Conservation (phyloP, 2,329 filamentous ascomycete genomes). For the Penicillium sp. region DNA sequence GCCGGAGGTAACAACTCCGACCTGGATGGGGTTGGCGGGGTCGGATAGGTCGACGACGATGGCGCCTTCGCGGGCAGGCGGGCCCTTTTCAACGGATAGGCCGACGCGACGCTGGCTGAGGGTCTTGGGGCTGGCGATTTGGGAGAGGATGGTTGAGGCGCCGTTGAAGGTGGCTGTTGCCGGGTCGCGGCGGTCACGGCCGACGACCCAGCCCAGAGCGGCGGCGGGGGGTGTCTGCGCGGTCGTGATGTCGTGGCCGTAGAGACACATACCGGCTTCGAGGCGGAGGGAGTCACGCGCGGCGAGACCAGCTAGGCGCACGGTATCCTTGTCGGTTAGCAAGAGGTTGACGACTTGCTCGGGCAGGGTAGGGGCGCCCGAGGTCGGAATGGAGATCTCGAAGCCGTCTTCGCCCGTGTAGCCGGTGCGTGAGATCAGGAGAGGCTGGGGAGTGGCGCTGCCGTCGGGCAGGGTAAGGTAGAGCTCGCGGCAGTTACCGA, state of each 20-base stretch:
- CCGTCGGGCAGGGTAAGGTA: conserved; percentile 58
- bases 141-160: conserved; percentile 67
- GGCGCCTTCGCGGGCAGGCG: conserved; percentile 84
- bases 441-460: conserved; percentile 47
- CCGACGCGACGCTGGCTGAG: conserved; percentile 73
- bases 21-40: conserved; percentile 48
- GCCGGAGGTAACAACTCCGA: conserved; percentile 83
- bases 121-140: conserved; percentile 59
- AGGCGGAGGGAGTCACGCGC: conserved; percentile 87
- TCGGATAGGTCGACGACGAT: conserved; percentile 61
- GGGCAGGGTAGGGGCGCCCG: conserved; percentile 50
- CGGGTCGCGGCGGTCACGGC: conserved; percentile 64
- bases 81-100: conserved; percentile 69
- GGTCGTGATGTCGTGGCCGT: conserved; percentile 94
- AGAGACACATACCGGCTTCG: conserved; percentile 98
- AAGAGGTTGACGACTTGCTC: conserved; percentile 62
- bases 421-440: conserved; percentile 80
- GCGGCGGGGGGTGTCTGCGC: conserved; percentile 64
- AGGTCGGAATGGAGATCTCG: conserved; percentile 78
- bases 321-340: conserved; percentile 59
- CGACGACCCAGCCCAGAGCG: conserved; percentile 73
- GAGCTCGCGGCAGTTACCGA: conserved; percentile 68
- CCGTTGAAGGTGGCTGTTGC: conserved; percentile 73
- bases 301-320: conserved; percentile 81
- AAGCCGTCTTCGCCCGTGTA: conserved; percentile 99